Conservation (phyloP, 495 filamentous ascomycete species). For the Neurospora sp. region DNA sequence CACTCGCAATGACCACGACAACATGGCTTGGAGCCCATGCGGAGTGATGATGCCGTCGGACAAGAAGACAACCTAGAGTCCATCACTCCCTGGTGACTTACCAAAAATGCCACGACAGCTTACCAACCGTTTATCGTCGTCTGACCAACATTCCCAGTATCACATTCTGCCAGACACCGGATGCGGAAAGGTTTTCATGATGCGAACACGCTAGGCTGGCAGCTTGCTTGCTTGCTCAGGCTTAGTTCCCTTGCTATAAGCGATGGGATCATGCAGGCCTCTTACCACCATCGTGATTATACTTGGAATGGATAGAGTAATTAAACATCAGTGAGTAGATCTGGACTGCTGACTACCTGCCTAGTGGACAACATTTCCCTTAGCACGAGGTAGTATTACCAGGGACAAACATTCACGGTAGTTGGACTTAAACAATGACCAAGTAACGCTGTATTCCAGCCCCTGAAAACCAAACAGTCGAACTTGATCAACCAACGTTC, state of each 20-base stretch:
- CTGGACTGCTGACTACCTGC: not conserved
- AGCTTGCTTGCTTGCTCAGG: not conserved
- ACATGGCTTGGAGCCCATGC: not conserved
- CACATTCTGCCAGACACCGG: not conserved
- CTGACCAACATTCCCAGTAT: not conserved
- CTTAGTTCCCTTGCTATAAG: not conserved
- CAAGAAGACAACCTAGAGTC: not conserved
- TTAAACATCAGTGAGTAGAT: not conserved
- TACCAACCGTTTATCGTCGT: not conserved
- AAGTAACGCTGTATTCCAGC: not conserved
- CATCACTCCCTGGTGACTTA: not conserved
- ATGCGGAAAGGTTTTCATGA: not conserved
- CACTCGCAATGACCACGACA: not conserved
- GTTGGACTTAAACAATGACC: not conserved
- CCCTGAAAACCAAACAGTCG: too few species aligned
- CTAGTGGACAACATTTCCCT: not conserved
- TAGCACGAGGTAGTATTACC: not conserved
- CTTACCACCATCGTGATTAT: not conserved
- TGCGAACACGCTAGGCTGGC: not conserved
- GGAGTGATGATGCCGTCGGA: not conserved
- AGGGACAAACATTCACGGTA: not conserved
- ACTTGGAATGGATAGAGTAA: not conserved
- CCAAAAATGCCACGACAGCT: not conserved
- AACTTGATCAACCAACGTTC: too few species aligned
- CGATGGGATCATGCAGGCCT: not conserved